Conservation (phyloP, 768 basidiomycete species). For the Leccinum rimulosum region DNA sequence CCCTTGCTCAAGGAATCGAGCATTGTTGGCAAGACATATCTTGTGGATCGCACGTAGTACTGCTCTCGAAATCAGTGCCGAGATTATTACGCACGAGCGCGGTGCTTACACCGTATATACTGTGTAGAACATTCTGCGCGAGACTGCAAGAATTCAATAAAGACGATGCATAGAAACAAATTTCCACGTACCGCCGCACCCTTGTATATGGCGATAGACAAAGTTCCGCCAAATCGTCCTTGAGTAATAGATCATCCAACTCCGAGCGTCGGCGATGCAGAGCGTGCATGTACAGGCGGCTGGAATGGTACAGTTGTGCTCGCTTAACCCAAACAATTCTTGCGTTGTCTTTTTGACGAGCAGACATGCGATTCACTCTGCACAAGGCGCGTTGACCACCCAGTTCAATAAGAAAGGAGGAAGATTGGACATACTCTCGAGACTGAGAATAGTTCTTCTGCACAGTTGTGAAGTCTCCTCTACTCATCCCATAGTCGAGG, state of each 20-base stretch:
- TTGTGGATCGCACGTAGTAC: slow-evolving; percentile 73
- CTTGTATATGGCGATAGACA: slow-evolving; percentile 80
- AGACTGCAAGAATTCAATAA: slow-evolving; percentile 43
- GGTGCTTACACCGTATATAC: slow-evolving; percentile 55
- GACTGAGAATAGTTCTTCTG: slow-evolving; percentile 46
- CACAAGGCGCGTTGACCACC: background rate
- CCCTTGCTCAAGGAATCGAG: slow-evolving; percentile 66
- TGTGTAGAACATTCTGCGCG: slow-evolving; percentile 64
- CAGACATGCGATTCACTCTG: slow-evolving; percentile 65
- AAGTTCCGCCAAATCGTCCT: slow-evolving; percentile 62
- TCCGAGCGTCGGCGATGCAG: slow-evolving; percentile 70
- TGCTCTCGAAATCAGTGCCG: slow-evolving; percentile 28
- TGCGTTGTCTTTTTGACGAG: slow-evolving; percentile 72
- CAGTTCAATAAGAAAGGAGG: background rate
- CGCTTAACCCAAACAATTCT: slow-evolving; percentile 74
- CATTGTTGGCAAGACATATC: slow-evolving; percentile 57
- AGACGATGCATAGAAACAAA: background rate
- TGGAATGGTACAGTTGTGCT: slow-evolving; percentile 75
- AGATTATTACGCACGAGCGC: slow-evolving; percentile 8
- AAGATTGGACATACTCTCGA: slow-evolving; percentile 22
- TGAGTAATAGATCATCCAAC: slow-evolving; percentile 68
- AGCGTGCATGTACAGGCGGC: slow-evolving; percentile 74
- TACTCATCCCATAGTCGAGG: slow-evolving; percentile 64
- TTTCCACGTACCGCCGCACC: slow-evolving; percentile 57
- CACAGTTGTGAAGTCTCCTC: slow-evolving; percentile 55